Conservation (phyloP, 140 eudicot genomes). For the Stevia rebaudiana region DNA sequence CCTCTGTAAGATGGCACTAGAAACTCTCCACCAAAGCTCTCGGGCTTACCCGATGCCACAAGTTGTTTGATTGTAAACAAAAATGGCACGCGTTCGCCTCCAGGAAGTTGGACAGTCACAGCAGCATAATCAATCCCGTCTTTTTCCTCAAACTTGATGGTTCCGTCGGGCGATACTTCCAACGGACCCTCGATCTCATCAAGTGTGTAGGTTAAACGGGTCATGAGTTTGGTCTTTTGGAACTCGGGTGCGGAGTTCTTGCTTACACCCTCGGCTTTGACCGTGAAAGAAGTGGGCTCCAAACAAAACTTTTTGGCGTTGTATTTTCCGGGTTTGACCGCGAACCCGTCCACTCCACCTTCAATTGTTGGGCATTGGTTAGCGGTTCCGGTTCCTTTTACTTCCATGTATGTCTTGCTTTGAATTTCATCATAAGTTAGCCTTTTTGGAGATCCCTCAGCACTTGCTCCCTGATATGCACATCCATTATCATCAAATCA, state of each 20-base stretch:
- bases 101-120: slow-evolving; percentile 94
- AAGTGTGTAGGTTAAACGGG: slow-evolving; percentile 89
- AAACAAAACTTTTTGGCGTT: slow-evolving; percentile 80
- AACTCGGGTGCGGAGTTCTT: slow-evolving; percentile 81
- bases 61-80: slow-evolving; percentile 77
- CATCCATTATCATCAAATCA: background rate
- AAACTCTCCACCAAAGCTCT: slow-evolving; percentile 68
- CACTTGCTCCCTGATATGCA: slow-evolving; percentile 70
- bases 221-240: slow-evolving; percentile 95
- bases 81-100: slow-evolving; percentile 95
- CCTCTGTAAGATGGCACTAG: slow-evolving; percentile 93
- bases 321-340: slow-evolving; percentile 81
- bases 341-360: slow-evolving; percentile 60
- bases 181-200: slow-evolving; percentile 95
- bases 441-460: slow-evolving; percentile 74
- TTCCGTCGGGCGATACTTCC: slow-evolving; percentile 69
- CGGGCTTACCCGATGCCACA: slow-evolving; percentile 85
- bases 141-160: slow-evolving; percentile 85
- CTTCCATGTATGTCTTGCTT: slow-evolving; percentile 91
- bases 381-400: slow-evolving; percentile 93
- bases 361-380: slow-evolving; percentile 93
- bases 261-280: slow-evolving; percentile 83
- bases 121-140: slow-evolving; percentile 98
- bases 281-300: slow-evolving; percentile 94
- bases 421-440: slow-evolving; percentile 85